Percentiles rank a stretch among this genome's conserved stretches.
Evolutionary conservation across 176 grass and related monocot species (phyloP).

Genomic region (Aegilops sharonensis): DNA sequence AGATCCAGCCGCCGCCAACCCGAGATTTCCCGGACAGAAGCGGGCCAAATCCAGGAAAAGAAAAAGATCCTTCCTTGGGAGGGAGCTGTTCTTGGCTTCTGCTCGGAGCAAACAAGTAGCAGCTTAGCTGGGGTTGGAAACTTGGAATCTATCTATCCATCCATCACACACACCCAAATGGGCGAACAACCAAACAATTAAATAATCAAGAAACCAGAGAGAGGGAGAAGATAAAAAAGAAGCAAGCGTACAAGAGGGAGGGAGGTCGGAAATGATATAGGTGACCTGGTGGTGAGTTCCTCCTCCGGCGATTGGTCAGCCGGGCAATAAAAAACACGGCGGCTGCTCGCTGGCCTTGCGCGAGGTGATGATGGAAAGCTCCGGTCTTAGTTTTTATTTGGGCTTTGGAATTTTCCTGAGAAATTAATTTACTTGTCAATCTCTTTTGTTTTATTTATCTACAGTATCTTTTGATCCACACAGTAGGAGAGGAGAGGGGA

Average conservation of each 20-base stretch:
- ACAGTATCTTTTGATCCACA: background rate
- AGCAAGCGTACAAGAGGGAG: background rate
- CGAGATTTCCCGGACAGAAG: constrained; percentile 5
- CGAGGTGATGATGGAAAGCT: background rate
- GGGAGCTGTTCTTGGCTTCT: constrained; percentile 36
- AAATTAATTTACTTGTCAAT: background rate
- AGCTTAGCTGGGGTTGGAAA: constrained; percentile 42
- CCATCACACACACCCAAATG: constrained; percentile 36
- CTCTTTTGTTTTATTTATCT: background rate
- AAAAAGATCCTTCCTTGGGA: constrained; percentile 25
- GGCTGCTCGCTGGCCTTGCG: constrained; percentile 23
- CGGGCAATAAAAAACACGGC: constrained; percentile 6
- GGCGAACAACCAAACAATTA: constrained; percentile 32
- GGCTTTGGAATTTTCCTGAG: background rate
- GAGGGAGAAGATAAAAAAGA: background rate
- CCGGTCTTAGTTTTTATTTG: constrained; percentile 32
- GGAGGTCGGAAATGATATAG: constrained; percentile 20
- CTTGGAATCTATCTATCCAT: constrained; percentile 45
- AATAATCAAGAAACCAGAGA: background rate
- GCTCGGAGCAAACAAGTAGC: background rate
- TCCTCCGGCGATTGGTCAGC: constrained; percentile 34
- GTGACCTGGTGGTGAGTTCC: constrained; percentile 39
- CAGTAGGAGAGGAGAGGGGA: background rate
- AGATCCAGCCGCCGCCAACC: constrained; percentile 6
- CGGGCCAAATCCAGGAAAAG: constrained; percentile 13